Conservation (phyloP, 1,284 basidiomycete genomes). For the Farysia itapuensis region DNA sequence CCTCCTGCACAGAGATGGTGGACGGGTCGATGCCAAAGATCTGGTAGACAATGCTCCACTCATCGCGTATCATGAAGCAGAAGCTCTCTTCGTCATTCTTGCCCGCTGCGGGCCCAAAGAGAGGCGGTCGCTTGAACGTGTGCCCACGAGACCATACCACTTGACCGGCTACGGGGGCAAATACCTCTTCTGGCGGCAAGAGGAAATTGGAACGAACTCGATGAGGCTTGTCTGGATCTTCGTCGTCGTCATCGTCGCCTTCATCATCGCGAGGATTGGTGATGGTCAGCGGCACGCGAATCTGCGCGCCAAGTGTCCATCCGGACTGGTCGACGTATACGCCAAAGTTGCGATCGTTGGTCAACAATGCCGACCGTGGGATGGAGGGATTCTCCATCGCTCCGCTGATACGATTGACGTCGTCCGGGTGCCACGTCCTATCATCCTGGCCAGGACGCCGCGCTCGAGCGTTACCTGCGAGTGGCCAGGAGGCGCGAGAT, state of each 20-base stretch:
- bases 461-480: constrained; percentile 31
- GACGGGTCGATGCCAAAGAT: constrained; percentile 37
- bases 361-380: constrained; percentile 17
- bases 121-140: constrained; percentile 23
- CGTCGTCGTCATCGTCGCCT: constrained; percentile 9
- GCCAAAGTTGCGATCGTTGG: constrained; percentile 22
- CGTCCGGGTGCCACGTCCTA: constrained; percentile 23
- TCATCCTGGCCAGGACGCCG: constrained; percentile 16
- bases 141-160: constrained; percentile 46
- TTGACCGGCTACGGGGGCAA: constrained; percentile 42
- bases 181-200: constrained; percentile 31
- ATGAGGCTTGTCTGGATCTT: constrained; percentile 5
- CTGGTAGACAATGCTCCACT: constrained; percentile 50
- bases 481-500: constrained; percentile 41
- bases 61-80: constrained; percentile 48
- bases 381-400: constrained; percentile 46
- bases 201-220: too few species aligned
- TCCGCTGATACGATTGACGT: constrained; percentile 41
- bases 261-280: constrained; percentile 25
- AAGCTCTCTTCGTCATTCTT: constrained; percentile 41
- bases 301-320: constrained; percentile 37
- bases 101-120: constrained; percentile 30
- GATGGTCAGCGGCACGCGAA: constrained; percentile 25
- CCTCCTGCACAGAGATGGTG: constrained; percentile 11
- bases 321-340: constrained; percentile 32